Evolutionary conservation across 208 protist genomes (phyloP).

Genomic region (Lotmaria passim): DNA sequence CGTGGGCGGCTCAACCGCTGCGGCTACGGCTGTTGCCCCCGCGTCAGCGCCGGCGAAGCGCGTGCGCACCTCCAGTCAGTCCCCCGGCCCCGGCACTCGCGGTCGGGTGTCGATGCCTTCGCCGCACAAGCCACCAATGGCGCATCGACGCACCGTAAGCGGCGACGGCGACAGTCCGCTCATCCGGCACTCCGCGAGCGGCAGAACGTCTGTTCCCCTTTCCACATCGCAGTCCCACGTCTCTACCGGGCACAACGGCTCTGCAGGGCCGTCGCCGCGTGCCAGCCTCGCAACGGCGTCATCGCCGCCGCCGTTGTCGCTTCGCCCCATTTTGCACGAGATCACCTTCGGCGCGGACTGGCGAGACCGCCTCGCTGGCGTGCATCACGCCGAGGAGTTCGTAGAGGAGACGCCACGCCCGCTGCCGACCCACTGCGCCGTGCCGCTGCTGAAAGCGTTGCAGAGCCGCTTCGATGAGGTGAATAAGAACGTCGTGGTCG

Average conservation of each 20-base stretch:
- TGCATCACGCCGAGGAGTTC: slow-evolving; percentile 70
- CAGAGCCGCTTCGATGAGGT: slow-evolving; percentile 76
- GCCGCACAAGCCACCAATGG: slow-evolving; percentile 12
- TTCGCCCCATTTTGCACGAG: slow-evolving; percentile 55
- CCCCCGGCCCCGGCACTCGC: slow-evolving; percentile 16
- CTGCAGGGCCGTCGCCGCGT: slow-evolving; percentile 20
- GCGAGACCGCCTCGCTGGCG: slow-evolving; percentile 70
- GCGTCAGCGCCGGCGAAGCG: slow-evolving; percentile 22
- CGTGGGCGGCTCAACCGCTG: not conserved
- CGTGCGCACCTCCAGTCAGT: slow-evolving; percentile 32
- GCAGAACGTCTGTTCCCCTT: not conserved
- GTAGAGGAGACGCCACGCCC: slow-evolving; percentile 41
- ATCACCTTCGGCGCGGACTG: slow-evolving; percentile 73
- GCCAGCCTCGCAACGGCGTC: slow-evolving; percentile 10
- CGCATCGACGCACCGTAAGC: slow-evolving; percentile 27
- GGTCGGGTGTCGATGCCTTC: not conserved
- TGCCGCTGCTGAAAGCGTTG: slow-evolving; percentile 62
- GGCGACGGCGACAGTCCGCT: slow-evolving; percentile 13
- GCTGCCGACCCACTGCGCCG: slow-evolving; percentile 44
- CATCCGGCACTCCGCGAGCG: not conserved
- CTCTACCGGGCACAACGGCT: slow-evolving; percentile 17
- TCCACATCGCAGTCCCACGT: slow-evolving; percentile 2
- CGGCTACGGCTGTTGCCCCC: not conserved
- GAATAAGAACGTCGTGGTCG: slow-evolving; percentile 90
- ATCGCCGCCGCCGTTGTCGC: slow-evolving; percentile 18